Conservation (phyloP, 169 alveolate genomes). For the Eimeria acervulina region DNA sequence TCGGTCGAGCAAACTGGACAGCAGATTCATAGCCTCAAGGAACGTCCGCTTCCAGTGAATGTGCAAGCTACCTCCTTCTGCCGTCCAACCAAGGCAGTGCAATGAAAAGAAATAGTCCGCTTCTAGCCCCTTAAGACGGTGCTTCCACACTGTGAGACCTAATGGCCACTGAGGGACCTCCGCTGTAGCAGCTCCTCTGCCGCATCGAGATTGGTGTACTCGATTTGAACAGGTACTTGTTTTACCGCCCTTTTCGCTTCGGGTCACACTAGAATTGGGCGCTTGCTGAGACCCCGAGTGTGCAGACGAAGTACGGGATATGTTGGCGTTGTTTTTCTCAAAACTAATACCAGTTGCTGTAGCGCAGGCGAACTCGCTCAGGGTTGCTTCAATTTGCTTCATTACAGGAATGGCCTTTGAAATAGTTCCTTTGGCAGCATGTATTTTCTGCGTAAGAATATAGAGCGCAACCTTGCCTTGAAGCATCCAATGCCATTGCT, state of each 20-base stretch:
- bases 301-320: constrained; percentile 10
- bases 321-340: not conserved
- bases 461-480: not conserved
- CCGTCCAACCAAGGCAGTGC: constrained; percentile 74
- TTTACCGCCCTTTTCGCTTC: constrained; percentile 5
- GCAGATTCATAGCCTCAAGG: constrained; percentile 52
- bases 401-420: constrained; percentile 21
- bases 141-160: constrained; percentile 49
- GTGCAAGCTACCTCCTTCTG: constrained; percentile 75
- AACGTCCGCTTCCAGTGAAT: constrained; percentile 36
- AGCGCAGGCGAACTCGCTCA: constrained; percentile 58
- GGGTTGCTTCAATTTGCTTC: constrained; percentile 45
- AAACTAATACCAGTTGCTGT: constrained; percentile 19
- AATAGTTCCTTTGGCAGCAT: constrained; percentile 47
- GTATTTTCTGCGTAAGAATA: constrained; percentile 21
- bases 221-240: not conserved
- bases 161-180: constrained; percentile 60
- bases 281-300: not conserved
- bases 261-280: not conserved
- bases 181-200: constrained; percentile 68
- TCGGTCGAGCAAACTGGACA: constrained; percentile 61
- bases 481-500: not conserved
- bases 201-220: constrained; percentile 5
- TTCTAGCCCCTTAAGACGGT: constrained; percentile 67
- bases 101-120: constrained; percentile 53